Evolutionary conservation across 1,284 basidiomycete genomes (phyloP), one percentile per base, ranked within the genome.

Genomic region (Pyrrhoderma noxium): DNA sequence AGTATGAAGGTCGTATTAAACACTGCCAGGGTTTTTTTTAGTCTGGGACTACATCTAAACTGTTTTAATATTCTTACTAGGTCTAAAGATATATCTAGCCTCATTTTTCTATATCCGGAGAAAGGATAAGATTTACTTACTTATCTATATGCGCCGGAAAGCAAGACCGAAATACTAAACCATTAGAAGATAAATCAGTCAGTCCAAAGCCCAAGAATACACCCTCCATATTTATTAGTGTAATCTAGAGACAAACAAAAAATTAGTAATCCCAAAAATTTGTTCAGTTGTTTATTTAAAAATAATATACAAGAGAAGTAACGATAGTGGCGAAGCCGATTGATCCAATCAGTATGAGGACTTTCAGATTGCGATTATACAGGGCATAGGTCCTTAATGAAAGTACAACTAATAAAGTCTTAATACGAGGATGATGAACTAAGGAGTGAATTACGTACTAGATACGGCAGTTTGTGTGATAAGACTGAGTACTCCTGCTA

Each of bases 361-460:
- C 39, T 13, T 16, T 25, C 38, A 7, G 13, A 18, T 39, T 51
- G 14, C 45, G 37, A 18, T 47, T 36, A 35, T 55, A 55, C 18
- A 55, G 27, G 11, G 53, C 53, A 31, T 55, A 55, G 1, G 38
- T 45, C 14, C 53, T 35, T 19, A 54, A 22, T n/a, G 47, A 39
- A 5, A 54, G 25, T 11, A 45, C n/a, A 8, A 51, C 40, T 51
- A 25, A n/a, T 36, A 41, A 16, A 8, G 7, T 5, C 5, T 5
- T 31, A 5, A 31, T 5, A 31, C 27, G 27, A 43, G 31, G 16
- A 19, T 18, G 16, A 1, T 21, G n/a, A 21, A 19, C 3, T 42
- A 13, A 41, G 21, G 7, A 31, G 35, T 22, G 23, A 8, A 36
- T 11, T 13, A 42, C 51, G 9, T 36, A 55, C 53, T 47, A 2